Percentiles rank a stretch among this genome's conserved stretches.
phyloP scores from a whole-genome alignment of 2,329 filamentous ascomycete species.

The Arthroderma uncinatum region DNA sequence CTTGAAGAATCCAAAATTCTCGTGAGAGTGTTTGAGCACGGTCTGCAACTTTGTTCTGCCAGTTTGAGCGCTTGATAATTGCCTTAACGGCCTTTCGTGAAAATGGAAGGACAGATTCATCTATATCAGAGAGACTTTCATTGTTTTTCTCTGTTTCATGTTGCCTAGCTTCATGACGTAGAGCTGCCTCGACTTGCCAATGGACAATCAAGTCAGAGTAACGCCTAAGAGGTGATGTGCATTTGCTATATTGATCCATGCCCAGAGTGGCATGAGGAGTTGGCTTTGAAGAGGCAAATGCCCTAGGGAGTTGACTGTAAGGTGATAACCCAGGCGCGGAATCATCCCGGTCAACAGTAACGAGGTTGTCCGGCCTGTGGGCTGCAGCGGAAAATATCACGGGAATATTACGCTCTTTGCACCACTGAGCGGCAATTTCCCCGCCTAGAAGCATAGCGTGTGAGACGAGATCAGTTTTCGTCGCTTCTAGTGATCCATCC shows the following conservation, averaged over 20 bases:
- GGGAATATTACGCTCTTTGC: constrained; percentile 41
- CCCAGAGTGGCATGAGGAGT: constrained; percentile 42
- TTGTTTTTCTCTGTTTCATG: constrained; percentile 19
- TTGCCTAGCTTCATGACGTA: constrained; percentile 42
- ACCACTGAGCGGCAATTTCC: constrained; percentile 42
- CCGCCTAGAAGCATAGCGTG: constrained; percentile 48
- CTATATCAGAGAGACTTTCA: constrained; percentile 30
- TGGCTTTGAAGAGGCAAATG: constrained; percentile 38
- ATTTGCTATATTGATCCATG: constrained; percentile 44
- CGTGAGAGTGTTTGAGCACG: constrained; percentile 30
- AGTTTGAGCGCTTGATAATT: constrained; percentile 37
- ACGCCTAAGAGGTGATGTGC: constrained; percentile 50
- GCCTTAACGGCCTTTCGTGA: constrained; percentile 37
- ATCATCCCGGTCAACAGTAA: constrained; percentile 34
- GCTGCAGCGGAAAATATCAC: constrained; percentile 38
- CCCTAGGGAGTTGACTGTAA: constrained; percentile 21
- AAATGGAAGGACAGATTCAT: constrained; percentile 36
- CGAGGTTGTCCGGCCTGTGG: constrained; percentile 19
- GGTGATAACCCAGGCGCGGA: constrained; percentile 18
- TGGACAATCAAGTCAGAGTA: constrained; percentile 51
- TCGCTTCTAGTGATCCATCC: constrained; percentile 29
- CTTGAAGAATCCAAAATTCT: constrained; percentile 42
- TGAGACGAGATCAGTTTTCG: constrained; percentile 31
- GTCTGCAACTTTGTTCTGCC: constrained; percentile 30
- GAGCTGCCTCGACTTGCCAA: constrained; percentile 53